These are phyloP conservation scores for Scheffersomyces lignosus DNA, from an alignment of 805 yeast genomes.

Conservation along the genomic window DNA sequence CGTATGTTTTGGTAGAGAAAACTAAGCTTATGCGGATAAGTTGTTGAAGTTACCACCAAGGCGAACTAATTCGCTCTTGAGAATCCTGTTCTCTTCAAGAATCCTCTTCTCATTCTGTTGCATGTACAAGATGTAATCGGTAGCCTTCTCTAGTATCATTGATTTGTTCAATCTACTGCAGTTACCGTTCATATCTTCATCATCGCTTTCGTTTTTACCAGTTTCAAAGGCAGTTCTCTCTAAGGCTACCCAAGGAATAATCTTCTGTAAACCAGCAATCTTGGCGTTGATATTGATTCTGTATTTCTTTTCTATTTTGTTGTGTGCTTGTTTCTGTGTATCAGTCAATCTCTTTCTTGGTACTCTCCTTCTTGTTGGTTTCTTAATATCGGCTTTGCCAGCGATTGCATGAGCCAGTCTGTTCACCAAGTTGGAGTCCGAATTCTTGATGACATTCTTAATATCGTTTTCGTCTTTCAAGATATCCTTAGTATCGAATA, in stretches of 20 bases:
- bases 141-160: constrained; percentile 68
- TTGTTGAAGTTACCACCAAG: neutral
- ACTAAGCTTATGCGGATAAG: too few relatives aligned
- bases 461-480: constrained; percentile 15
- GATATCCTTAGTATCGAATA: constrained; percentile 31
- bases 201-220: constrained; percentile 12
- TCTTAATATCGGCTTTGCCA: neutral
- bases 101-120: constrained; percentile 49
- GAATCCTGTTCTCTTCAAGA: constrained; percentile 25
- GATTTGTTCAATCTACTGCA: constrained; percentile 56
- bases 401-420: neutral
- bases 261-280: constrained; percentile 63
- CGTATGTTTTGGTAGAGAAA: too few relatives aligned
- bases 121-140: constrained; percentile 54
- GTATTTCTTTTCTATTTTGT: constrained; percentile 69
- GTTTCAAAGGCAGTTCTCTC: constrained; percentile 65
- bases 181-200: constrained; percentile 7
- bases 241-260: constrained; percentile 66
- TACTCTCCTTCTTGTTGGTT: constrained; percentile 37
- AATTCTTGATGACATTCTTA: neutral
- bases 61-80: constrained; percentile 21
- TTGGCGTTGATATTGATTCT: constrained; percentile 71
- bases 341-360: constrained; percentile 56
- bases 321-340: constrained; percentile 69
- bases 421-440: neutral